Evolutionary conservation across 1,139 yeast species (phyloP), one percentile per base, ranked within the genome.

Genomic region (Kodamaea derodonti): DNA sequence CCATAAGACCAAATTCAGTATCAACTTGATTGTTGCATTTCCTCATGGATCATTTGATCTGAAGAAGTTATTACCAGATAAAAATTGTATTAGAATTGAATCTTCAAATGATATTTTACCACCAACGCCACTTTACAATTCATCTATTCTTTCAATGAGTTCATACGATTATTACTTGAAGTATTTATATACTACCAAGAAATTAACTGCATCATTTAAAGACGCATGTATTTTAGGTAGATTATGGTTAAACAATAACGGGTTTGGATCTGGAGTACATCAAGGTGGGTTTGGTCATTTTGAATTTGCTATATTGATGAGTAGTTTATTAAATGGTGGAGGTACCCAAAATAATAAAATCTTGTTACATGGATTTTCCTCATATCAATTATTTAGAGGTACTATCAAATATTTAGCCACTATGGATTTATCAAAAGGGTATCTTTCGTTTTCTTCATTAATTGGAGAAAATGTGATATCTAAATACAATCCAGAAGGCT

Each of bases 331-430:
- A 28, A 79, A 81, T 45, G 96, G 97, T 47, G 96, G 96, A 48
- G 94, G 95, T 34, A 58, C 67, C 9, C 73, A 71, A 45, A 90
- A 94, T 14, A 82, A 82, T 49, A 82, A 80, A 49, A 80, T 87
- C 22, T 66, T 92, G 38, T 60, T 88, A 30, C 82, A 81, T 47
- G 98, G 97, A 1, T 90, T 84, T 56, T 86, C 96, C 3, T 83
- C 95, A 20, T 92, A 88, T 55, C 98, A 92, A 60, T 64, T 92
- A 37, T 92, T 92, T 65, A 88, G 86, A 56, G 96, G 95, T 52
- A 78, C 87, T 2, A 70, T 92, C 34, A 80, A 80, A 48, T 90
- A 83, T 49, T 56, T 92, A 41, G 94, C 97, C 2, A 75, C 86
- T 3, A 79, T 80, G 67, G 92, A 85, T 51, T 60, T 90, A 36